Percentiles rank a stretch among this genome's conserved stretches.
These are phyloP conservation scores for Ceraceosorus bombacis DNA, from an alignment of 1,284 basidiomycete species.

Conservation along the genomic window DNA sequence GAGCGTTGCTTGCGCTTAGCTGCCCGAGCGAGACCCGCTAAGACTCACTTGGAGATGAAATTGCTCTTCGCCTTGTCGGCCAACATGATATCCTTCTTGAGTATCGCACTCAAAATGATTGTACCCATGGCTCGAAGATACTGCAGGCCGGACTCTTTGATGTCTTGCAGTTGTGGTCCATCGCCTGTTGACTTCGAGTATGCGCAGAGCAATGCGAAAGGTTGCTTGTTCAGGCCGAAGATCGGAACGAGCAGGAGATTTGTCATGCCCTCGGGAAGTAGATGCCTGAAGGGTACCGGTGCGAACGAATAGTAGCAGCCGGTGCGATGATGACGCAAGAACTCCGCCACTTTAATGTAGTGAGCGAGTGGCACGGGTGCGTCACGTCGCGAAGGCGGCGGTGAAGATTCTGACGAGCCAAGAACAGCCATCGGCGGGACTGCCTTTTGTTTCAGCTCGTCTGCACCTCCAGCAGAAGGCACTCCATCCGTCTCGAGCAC, in stretches of 20 bases:
- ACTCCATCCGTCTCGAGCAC: constrained; percentile 14
- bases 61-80: constrained; percentile 83
- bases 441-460: constrained; percentile 13
- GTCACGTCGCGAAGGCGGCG: constrained; percentile 21
- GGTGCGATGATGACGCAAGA: constrained; percentile 30
- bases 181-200: constrained; percentile 67
- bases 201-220: constrained; percentile 83
- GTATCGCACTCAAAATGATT: constrained; percentile 84
- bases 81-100: constrained; percentile 83
- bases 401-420: constrained; percentile 28
- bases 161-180: constrained; percentile 70
- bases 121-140: constrained; percentile 82
- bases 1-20: background rate
- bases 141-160: constrained; percentile 69
- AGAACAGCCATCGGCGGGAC: constrained; percentile 41
- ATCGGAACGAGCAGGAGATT: constrained; percentile 59
- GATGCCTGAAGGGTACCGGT: constrained; percentile 33
- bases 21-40: constrained; percentile 47
- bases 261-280: constrained; percentile 31
- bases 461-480: constrained; percentile 5
- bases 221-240: constrained; percentile 82
- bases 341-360: constrained; percentile 38
- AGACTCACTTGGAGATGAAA: constrained; percentile 66
- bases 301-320: constrained; percentile 35
- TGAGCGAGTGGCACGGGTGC: constrained; percentile 35